These are phyloP conservation scores for Mortierella sp. DNA, from an alignment of 371 early-diverging fungal species.

Conservation along the genomic window DNA sequence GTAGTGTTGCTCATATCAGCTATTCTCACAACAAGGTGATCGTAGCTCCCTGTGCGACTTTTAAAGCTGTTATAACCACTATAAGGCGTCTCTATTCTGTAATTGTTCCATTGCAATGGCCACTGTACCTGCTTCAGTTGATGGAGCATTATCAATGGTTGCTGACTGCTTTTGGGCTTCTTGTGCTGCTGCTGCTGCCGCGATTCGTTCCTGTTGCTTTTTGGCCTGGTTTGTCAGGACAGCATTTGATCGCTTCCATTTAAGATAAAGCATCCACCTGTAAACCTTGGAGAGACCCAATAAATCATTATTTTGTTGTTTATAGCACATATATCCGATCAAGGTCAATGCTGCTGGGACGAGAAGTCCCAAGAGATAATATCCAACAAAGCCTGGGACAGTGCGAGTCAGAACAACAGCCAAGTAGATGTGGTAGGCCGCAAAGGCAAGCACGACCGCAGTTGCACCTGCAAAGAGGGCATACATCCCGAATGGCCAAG, in stretches of 20 bases:
- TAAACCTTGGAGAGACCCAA: conserved; percentile 44
- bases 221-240: conserved; percentile 8
- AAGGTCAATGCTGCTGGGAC: conserved; percentile 64
- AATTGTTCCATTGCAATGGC: neutral
- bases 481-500: conserved; percentile 81
- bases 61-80: conserved; percentile 11
- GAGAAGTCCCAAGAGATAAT: conserved; percentile 66
- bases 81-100: neutral
- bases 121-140: conserved; percentile 32
- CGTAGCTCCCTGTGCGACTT: conserved; percentile 31
- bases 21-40: conserved; percentile 13
- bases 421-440: conserved; percentile 69
- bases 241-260: conserved; percentile 15
- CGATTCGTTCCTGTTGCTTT: conserved; percentile 22
- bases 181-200: neutral
- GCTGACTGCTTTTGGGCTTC: conserved; percentile 1
- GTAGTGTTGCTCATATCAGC: too few species aligned
- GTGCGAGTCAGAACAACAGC: conserved; percentile 51
- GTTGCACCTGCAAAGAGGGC: conserved; percentile 68
- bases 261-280: conserved; percentile 24
- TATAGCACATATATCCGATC: conserved; percentile 51
- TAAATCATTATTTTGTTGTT: conserved; percentile 54
- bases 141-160: neutral
- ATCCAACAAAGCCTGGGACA: conserved; percentile 59
- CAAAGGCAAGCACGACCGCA: conserved; percentile 63